Evolutionary conservation across 2,329 filamentous ascomycete genomes (phyloP).

Genomic region (Verticillium zaregamsianum): DNA sequence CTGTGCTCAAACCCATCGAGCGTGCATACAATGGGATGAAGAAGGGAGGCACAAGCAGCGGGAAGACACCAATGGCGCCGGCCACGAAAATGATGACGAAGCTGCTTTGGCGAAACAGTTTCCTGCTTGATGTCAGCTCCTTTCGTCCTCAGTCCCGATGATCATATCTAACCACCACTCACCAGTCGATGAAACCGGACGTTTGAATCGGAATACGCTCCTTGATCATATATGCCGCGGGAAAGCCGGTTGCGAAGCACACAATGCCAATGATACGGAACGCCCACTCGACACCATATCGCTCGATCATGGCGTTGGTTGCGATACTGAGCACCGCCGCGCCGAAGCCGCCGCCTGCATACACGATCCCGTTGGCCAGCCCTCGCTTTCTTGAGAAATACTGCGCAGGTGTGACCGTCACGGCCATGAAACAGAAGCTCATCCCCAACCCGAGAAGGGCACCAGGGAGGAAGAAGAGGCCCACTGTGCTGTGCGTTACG

Average conservation of each 20-base stretch:
- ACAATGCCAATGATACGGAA: constrained; percentile 50
- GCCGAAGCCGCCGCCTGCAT: constrained; percentile 50
- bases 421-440: constrained; percentile 17
- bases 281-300: constrained; percentile 44
- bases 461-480: constrained; percentile 28
- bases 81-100: constrained; percentile 51
- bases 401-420: constrained; percentile 45
- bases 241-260: constrained; percentile 44
- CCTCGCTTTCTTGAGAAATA: constrained; percentile 52
- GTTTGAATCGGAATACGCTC: constrained; percentile 37
- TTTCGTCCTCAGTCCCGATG: neutral
- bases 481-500: constrained; percentile 26
- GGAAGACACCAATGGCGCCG: constrained; percentile 53
- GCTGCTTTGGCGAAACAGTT: constrained; percentile 39
- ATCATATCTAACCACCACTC: neutral
- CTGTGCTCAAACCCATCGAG: constrained; percentile 48
- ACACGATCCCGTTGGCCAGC: constrained; percentile 51
- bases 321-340: constrained; percentile 48
- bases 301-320: constrained; percentile 41
- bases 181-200: constrained; percentile 44
- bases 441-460: constrained; percentile 26
- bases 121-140: neutral
- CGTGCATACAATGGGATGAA: constrained; percentile 54
- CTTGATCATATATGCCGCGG: constrained; percentile 49
- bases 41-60: constrained; percentile 58